Percentiles rank a stretch among this genome's conserved stretches.
Evolutionary conservation across 2,329 filamentous ascomycete species (phyloP).

Genomic region (Cladosporium sp.): DNA sequence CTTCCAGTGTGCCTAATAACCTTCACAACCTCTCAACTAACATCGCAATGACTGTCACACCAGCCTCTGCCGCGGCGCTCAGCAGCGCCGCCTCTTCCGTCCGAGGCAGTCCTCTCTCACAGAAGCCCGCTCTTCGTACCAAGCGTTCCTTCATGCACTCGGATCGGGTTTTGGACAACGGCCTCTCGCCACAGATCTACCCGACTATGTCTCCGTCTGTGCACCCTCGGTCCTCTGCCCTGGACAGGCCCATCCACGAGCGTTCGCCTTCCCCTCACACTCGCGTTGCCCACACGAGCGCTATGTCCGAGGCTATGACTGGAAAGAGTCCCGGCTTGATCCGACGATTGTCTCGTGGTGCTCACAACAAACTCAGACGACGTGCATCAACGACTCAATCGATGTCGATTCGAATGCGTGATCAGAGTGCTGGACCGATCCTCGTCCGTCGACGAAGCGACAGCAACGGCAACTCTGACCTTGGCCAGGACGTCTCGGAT

Average conservation of each 20-base stretch:
- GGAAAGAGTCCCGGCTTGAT: conserved; percentile 66
- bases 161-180: conserved; percentile 21
- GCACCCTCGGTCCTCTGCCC: conserved; percentile 20
- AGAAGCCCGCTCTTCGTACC: conserved; percentile 19
- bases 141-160: conserved; percentile 16
- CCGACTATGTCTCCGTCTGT: conserved; percentile 19
- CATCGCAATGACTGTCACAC: conserved; percentile 21
- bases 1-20: conserved; percentile 13
- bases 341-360: conserved; percentile 77
- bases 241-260: conserved; percentile 36
- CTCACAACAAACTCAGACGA: conserved; percentile 66
- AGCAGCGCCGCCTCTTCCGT: conserved; percentile 31
- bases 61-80: conserved; percentile 25
- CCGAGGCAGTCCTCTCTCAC: conserved; percentile 37
- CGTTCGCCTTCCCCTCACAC: conserved; percentile 51
- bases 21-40: not conserved
- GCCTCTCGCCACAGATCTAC: conserved; percentile 22
- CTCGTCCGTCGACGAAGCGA: conserved; percentile 84
- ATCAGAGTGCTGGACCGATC: conserved; percentile 84
- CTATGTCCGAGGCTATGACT: conserved; percentile 59
- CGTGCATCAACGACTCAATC: conserved; percentile 74
- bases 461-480: conserved; percentile 66
- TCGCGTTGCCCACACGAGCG: conserved; percentile 45
- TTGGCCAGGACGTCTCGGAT: conserved; percentile 44
- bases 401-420: conserved; percentile 66